A percentile compares a stretch with the other conserved stretches of the same genome.
phyloP scores from a whole-genome alignment of 2,329 filamentous ascomycete species.

The Stachybotrys elegans region DNA sequence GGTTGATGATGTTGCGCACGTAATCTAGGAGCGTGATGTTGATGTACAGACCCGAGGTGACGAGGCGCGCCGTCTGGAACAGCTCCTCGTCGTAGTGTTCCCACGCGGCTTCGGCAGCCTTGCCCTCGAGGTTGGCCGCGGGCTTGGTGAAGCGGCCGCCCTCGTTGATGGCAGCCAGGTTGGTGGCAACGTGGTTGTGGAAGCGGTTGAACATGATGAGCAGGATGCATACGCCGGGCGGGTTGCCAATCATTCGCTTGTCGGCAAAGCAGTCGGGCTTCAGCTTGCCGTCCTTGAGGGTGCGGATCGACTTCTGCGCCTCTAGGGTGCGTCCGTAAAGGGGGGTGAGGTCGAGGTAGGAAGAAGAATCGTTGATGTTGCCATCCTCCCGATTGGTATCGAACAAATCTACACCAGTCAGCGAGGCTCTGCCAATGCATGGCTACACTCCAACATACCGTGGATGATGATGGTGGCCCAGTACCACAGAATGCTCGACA shows the following conservation, averaged over 20 bases:
- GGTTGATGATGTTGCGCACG: conserved; percentile 69
- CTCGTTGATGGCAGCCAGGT: conserved; percentile 83
- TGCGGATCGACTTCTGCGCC: conserved; percentile 62
- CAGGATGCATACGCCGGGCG: conserved; percentile 65
- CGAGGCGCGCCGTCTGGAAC: conserved; percentile 73
- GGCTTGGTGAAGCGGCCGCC: conserved; percentile 71
- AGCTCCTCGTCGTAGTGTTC: conserved; percentile 71
- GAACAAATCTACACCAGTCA: conserved; percentile 51
- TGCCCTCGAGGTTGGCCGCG: conserved; percentile 37
- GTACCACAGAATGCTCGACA: conserved; percentile 67
- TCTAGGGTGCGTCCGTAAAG: conserved; percentile 65
- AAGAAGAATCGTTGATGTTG: conserved; percentile 61
- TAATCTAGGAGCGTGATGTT: conserved; percentile 77
- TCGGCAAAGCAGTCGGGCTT: conserved; percentile 71
- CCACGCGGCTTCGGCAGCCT: conserved; percentile 49
- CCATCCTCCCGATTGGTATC: conserved; percentile 60
- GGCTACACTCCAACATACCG: conserved; percentile 33
- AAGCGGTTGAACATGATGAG: conserved; percentile 78
- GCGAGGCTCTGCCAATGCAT: background rate
- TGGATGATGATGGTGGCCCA: conserved; percentile 72
- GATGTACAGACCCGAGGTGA: conserved; percentile 71
- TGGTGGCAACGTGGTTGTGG: conserved; percentile 80
- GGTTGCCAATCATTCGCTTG: conserved; percentile 64
- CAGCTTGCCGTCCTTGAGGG: conserved; percentile 64
- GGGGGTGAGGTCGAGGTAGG: conserved; percentile 67